These are phyloP conservation scores for Boletus coccyginus DNA, from an alignment of 768 basidiomycete species.

Conservation along the genomic window DNA sequence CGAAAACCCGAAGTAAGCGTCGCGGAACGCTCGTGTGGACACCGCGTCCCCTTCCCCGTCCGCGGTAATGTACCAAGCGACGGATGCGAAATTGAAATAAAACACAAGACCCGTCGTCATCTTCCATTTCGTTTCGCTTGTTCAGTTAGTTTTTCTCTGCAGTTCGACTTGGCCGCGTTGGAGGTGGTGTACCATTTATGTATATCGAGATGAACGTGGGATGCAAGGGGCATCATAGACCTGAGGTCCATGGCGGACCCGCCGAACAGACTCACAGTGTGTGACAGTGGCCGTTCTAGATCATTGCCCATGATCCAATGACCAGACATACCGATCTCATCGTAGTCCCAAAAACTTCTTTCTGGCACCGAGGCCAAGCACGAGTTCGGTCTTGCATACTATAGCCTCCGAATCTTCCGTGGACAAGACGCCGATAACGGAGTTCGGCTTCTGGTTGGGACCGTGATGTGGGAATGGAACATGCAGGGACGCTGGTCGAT, in stretches of 20 bases:
- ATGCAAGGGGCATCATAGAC: not conserved
- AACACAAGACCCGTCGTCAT: not conserved
- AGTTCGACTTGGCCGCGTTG: not conserved
- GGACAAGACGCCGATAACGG: not conserved
- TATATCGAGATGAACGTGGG: constrained; percentile 15
- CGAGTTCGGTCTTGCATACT: not conserved
- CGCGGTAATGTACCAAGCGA: constrained; percentile 12
- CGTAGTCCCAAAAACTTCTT: not conserved
- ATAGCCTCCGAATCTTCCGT: constrained; percentile 1
- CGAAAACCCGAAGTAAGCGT: constrained; percentile 16
- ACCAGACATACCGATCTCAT: not conserved
- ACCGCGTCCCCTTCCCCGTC: not conserved
- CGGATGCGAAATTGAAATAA: constrained; percentile 7
- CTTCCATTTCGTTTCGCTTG: constrained; percentile 5
- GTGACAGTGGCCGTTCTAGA: not conserved
- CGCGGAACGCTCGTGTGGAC: constrained; percentile 21
- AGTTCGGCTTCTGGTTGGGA: constrained; percentile 1
- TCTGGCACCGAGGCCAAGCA: not conserved
- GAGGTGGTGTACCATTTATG: not conserved
- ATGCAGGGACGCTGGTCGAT: not conserved
- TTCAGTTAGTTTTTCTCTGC: not conserved
- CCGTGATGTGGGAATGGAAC: constrained; percentile 17
- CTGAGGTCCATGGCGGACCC: not conserved
- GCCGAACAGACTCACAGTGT: not conserved
- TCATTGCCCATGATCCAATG: not conserved